These are phyloP conservation scores for Cyclostephanos invisitatus DNA, from an alignment of 108 stramenopile species.

Conservation along the genomic window DNA sequence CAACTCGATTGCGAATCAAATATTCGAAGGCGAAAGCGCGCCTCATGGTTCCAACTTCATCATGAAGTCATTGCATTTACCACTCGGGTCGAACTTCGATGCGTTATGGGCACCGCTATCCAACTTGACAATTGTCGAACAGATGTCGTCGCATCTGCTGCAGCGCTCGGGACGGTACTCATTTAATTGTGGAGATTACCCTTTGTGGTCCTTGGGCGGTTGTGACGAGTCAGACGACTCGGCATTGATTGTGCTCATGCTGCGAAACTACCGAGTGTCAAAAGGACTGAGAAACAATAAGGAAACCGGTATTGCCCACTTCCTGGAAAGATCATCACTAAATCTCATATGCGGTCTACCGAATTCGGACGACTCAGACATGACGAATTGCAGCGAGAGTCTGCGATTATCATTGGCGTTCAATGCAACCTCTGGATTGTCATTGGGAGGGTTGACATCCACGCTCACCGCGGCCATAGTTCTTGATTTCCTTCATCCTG, in stretches of 20 bases:
- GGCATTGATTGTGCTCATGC: conserved; percentile 13
- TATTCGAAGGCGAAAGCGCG: conserved; percentile 1
- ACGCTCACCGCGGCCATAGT: conserved; percentile 56
- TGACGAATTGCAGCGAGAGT: conserved; percentile 27
- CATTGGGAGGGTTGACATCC: conserved; percentile 41
- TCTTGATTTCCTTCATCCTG: conserved; percentile 39
- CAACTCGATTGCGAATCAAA: conserved; percentile 26
- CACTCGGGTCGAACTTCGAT: conserved; percentile 40
- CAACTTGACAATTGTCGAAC: conserved; percentile 35
- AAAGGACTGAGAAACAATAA: conserved; percentile 41
- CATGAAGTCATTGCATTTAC: conserved; percentile 19
- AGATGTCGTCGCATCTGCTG: conserved; percentile 47
- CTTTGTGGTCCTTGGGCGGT: conserved; percentile 55
- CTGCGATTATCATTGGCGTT: conserved; percentile 41
- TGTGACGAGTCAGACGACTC: conserved; percentile 14
- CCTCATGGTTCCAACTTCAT: conserved; percentile 20
- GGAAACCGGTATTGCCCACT: conserved; percentile 37
- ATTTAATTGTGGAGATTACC: conserved; percentile 52
- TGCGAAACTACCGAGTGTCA: conserved; percentile 48
- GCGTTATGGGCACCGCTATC: conserved; percentile 32
- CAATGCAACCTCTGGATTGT: conserved; percentile 32
- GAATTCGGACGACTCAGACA: conserved; percentile 38
- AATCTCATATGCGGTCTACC: conserved; percentile 43
- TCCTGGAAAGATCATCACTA: conserved; percentile 33
- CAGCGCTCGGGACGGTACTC: conserved; percentile 47